Conservation (phyloP, 495 filamentous ascomycete genomes). For the Penicillium odoratum region DNA sequence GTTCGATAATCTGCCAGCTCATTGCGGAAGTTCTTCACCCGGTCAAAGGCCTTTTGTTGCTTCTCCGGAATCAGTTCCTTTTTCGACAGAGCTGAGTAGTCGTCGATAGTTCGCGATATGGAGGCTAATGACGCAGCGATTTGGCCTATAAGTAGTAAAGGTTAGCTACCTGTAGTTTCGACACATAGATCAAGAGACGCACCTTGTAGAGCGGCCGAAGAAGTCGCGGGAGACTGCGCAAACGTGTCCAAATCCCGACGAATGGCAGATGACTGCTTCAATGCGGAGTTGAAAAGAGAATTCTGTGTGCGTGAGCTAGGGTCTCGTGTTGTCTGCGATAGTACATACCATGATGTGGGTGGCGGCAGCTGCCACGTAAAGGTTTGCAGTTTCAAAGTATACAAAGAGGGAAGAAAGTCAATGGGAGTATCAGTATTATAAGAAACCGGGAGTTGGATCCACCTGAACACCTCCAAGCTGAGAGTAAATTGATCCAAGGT, state of each 20-base stretch:
- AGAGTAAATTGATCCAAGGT: conserved; percentile 1
- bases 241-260: conserved; percentile 80
- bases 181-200: not conserved
- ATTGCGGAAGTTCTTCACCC: conserved; percentile 79
- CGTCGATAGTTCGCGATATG: conserved; percentile 87
- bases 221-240: conserved; percentile 58
- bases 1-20: conserved; percentile 78
- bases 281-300: conserved; percentile 90
- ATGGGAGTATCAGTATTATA: not conserved
- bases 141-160: conserved; percentile 51
- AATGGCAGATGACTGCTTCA: conserved; percentile 87
- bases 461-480: not conserved
- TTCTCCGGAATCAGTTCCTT: conserved; percentile 84
- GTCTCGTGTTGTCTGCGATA: not conserved
- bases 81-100: conserved; percentile 82
- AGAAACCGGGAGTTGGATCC: not conserved
- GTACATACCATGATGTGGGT: conserved; percentile 22
- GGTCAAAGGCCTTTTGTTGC: conserved; percentile 84
- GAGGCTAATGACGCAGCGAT: conserved; percentile 85
- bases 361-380: conserved; percentile 6
- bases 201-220: conserved; percentile 66
- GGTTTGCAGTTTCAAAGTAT: not conserved
- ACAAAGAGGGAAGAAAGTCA: not conserved
- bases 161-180: not conserved
- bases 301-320: conserved; percentile 54